Conservation (phyloP, 768 basidiomycete genomes). For the Pleurotus sapidus region DNA sequence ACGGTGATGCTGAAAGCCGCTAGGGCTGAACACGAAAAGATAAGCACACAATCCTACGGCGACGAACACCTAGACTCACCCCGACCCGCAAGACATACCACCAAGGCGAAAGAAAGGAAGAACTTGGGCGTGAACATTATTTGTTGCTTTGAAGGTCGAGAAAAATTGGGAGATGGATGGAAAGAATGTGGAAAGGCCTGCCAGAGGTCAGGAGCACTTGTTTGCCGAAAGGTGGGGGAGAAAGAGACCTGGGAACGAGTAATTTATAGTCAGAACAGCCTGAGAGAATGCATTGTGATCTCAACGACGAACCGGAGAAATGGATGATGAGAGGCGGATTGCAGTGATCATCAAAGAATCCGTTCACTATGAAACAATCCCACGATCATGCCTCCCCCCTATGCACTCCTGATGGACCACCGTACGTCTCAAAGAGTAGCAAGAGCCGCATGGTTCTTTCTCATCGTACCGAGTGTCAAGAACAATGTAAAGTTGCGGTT, state of each 20-base stretch:
- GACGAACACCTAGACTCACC: conserved; percentile 1
- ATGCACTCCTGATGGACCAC: too few species aligned
- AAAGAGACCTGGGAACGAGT: not conserved
- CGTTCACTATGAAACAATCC: too few species aligned
- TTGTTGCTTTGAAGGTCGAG: not conserved
- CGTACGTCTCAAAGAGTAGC: too few species aligned
- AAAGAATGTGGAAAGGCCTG: conserved; percentile 10
- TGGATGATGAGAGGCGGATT: not conserved
- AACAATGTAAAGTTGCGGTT: too few species aligned
- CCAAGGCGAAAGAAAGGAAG: conserved; percentile 5
- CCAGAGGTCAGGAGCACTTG: conserved; percentile 11
- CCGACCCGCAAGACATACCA: conserved; percentile 13
- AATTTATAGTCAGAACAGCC: conserved; percentile 2
- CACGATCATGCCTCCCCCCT: too few species aligned
- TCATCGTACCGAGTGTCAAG: too few species aligned
- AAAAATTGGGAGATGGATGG: not conserved
- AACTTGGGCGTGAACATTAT: conserved; percentile 5
- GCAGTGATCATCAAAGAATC: too few species aligned
- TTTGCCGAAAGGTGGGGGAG: conserved; percentile 2
- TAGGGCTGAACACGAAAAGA: conserved; percentile 3
- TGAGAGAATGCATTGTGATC: conserved; percentile 1
- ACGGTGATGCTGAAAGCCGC: conserved; percentile 9
- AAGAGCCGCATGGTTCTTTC: too few species aligned
- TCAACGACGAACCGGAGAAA: conserved; percentile 1
- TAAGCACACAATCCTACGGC: not conserved